These are phyloP conservation scores for Leccinum aurantiacum DNA, from an alignment of 768 basidiomycete genomes.

Conservation along the genomic window DNA sequence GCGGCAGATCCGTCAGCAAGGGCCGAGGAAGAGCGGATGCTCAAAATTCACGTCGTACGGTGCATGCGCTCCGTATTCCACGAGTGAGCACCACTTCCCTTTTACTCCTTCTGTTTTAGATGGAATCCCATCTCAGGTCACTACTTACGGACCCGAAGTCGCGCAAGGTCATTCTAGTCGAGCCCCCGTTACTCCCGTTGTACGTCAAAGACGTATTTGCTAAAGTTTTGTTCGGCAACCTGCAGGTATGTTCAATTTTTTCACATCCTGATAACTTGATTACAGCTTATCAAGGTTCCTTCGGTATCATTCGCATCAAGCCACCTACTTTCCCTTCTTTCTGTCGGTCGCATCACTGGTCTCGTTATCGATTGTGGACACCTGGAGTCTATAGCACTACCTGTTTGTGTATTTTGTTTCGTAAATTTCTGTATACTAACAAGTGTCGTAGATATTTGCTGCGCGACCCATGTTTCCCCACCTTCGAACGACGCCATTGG, in stretches of 20 bases:
- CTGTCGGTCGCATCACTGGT: slow-evolving; percentile 87
- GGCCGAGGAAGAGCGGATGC: slow-evolving; percentile 70
- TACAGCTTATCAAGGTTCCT: slow-evolving; percentile 61
- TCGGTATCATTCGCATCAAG: slow-evolving; percentile 92
- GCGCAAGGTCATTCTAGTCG: slow-evolving; percentile 90
- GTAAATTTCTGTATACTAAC: background rate
- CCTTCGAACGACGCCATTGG: slow-evolving; percentile 81
- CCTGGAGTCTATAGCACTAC: slow-evolving; percentile 84
- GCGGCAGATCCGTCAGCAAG: slow-evolving; percentile 54
- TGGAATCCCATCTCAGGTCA: slow-evolving; percentile 52
- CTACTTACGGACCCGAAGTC: slow-evolving; percentile 93
- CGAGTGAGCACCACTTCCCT: slow-evolving; percentile 52
- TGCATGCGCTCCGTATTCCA: slow-evolving; percentile 79
- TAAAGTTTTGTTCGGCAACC: slow-evolving; percentile 82
- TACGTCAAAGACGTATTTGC: slow-evolving; percentile 89
- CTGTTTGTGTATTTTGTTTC: slow-evolving; percentile 51
- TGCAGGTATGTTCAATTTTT: slow-evolving; percentile 54
- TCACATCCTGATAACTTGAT: background rate
- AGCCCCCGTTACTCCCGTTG: slow-evolving; percentile 83
- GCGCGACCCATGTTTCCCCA: slow-evolving; percentile 85
- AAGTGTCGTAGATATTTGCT: slow-evolving; percentile 74
- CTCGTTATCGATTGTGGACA: slow-evolving; percentile 93
- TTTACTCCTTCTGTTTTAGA: slow-evolving; percentile 11
- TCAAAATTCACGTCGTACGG: slow-evolving; percentile 68
- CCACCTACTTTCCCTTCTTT: slow-evolving; percentile 80